Percentiles rank a stretch among this genome's conserved stretches.
These are phyloP conservation scores for Scheffersomyces lignosus DNA, from an alignment of 805 yeast species.

Conservation along the genomic window DNA sequence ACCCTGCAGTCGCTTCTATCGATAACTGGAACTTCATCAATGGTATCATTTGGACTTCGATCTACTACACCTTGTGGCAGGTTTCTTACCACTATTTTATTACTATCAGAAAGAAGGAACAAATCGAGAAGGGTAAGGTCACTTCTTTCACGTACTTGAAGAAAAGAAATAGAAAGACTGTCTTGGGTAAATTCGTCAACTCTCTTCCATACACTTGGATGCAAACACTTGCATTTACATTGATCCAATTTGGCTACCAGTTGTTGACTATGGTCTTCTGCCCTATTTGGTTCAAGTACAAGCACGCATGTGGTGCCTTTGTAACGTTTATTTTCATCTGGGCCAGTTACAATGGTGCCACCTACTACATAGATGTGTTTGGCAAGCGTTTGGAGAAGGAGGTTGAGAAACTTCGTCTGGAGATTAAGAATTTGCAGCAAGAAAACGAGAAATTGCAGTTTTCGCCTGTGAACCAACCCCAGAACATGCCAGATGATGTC, in stretches of 20 bases:
- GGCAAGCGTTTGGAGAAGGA: conserved; percentile 90
- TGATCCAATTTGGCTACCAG: conserved; percentile 86
- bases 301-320: conserved; percentile 65
- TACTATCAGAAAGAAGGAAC: conserved; percentile 73
- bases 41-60: conserved; percentile 76
- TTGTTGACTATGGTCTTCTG: conserved; percentile 83
- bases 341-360: conserved; percentile 92
- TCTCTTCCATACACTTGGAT: conserved; percentile 75
- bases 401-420: conserved; percentile 66
- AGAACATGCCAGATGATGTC: conserved; percentile 1
- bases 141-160: conserved; percentile 87
- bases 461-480: conserved; percentile 5
- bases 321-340: conserved; percentile 69
- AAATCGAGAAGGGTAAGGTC: conserved; percentile 81
- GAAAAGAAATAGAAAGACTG: conserved; percentile 61
- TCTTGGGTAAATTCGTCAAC: conserved; percentile 76
- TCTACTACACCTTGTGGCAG: conserved; percentile 89
- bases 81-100: conserved; percentile 86
- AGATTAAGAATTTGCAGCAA: conserved; percentile 62
- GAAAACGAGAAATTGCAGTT: conserved; percentile 8
- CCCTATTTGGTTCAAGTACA: conserved; percentile 81
- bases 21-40: conserved; percentile 65
- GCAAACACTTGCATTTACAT: conserved; percentile 83
- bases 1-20: conserved; percentile 76
- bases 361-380: conserved; percentile 87